Evolutionary conservation across 495 filamentous ascomycete genomes (phyloP).

Genomic region (Hyaloscypha hepaticicola): DNA sequence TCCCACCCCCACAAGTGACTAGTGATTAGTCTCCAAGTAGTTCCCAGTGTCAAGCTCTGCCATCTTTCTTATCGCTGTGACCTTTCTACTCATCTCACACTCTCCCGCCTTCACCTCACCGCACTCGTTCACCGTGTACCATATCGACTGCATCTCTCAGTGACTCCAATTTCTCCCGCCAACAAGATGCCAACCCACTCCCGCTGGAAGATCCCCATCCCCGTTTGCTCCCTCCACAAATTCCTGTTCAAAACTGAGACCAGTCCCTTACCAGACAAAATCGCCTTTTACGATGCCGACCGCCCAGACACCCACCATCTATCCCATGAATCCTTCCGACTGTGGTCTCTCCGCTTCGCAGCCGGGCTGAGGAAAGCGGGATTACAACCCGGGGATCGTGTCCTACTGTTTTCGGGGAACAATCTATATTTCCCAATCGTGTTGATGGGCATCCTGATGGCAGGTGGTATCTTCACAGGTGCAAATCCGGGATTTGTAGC

Average conservation of each 20-base stretch:
- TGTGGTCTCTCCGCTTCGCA: conserved; percentile 71
- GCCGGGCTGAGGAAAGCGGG: conserved; percentile 65
- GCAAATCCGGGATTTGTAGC: conserved; percentile 50
- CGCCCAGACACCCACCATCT: conserved; percentile 56
- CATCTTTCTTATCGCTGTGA: too few relatives aligned
- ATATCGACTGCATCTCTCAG: background rate
- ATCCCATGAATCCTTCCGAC: conserved; percentile 57
- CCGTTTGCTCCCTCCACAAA: conserved; percentile 40
- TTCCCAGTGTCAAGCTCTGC: too few relatives aligned
- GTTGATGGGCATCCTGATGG: conserved; percentile 47
- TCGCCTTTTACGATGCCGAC: conserved; percentile 52
- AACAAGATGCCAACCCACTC: conserved; percentile 35
- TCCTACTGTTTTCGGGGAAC: conserved; percentile 71
- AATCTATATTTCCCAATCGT: conserved; percentile 49
- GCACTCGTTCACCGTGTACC: too few relatives aligned
- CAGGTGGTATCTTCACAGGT: conserved; percentile 50
- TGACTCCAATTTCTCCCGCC: background rate
- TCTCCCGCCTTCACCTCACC: too few relatives aligned
- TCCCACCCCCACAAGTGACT: too few relatives aligned
- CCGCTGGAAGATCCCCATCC: conserved; percentile 41
- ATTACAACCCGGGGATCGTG: conserved; percentile 65
- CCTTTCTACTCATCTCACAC: too few relatives aligned
- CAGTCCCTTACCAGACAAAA: conserved; percentile 36
- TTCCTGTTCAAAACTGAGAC: conserved; percentile 39
- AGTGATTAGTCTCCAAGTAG: too few relatives aligned